Base-by-base conservation (phyloP, 31 red algal species). In the Porphyra umbilicalis region DNA sequence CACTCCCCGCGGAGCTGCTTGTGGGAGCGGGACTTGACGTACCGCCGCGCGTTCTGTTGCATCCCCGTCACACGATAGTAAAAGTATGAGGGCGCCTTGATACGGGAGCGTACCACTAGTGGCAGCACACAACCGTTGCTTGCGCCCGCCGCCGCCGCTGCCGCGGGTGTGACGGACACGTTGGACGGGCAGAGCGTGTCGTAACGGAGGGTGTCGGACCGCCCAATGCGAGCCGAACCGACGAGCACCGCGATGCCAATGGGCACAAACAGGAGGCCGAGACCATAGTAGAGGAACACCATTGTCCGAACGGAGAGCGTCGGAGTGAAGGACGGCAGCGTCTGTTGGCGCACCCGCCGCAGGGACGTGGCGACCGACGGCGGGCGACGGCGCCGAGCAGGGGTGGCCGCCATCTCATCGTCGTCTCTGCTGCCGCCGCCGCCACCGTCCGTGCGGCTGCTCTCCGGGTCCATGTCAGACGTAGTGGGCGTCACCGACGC, bases 61-160 rank as follows among this genome's bases (percentile, higher is more conserved):
- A 88, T 92, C 82, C 92, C 92, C 46, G 83, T 85, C 34, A 96
- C 46, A 32, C 91, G 85, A 36, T 96, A 96, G 87, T 96, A 96
- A 83, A 96, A 84, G 81, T 85, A 96, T 6, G 82, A 35, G 8
- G 86, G 94, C 0, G 83, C 85, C 35, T 57, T 57, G 75, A 92
- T 79, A 20, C 36, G 36, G 32, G 67, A 35, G 29, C 40, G 77
- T 67, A 96, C 82, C 8, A 78, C 76, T 14, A 96, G 32, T 13
- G 35, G 25, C 15, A 96, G 30, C 13, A 75, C 77, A 77, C 94
- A 96, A n/a, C n/a, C n/a, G 33, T 40, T 84, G 57, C 13, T 25
- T 13, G 25, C 57, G 34, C 80, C 79, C 0, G 34, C 82, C 15
- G 15, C 77, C 0, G 44, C 39, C 18, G 30, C 77, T 9, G 25